Evolutionary conservation across 805 yeast species (phyloP).

Genomic region (Candida pini): DNA sequence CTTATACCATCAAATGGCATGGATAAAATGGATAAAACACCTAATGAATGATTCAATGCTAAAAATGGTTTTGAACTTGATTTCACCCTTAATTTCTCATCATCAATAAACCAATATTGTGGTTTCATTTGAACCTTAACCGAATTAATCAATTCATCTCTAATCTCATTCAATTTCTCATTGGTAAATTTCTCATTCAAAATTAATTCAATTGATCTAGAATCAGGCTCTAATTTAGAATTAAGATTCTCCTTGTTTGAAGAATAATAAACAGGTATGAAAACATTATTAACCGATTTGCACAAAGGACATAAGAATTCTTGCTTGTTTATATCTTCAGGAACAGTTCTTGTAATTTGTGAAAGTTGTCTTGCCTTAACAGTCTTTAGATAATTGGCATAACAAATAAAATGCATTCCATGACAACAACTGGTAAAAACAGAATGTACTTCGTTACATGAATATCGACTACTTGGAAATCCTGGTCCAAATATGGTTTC

Average conservation of each 20-base stretch:
- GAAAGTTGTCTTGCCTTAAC: slow-evolving; percentile 46
- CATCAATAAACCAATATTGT: slow-evolving; percentile 25
- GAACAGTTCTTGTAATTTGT: slow-evolving; percentile 77
- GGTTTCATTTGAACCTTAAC: slow-evolving; percentile 20
- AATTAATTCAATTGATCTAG: slow-evolving; percentile 9
- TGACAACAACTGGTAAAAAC: slow-evolving; percentile 84
- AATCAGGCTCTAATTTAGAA: slow-evolving; percentile 10
- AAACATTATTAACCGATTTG: slow-evolving; percentile 77
- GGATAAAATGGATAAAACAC: slow-evolving; percentile 17
- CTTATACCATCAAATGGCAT: slow-evolving; percentile 29
- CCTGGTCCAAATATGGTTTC: slow-evolving; percentile 64
- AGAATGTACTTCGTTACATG: slow-evolving; percentile 36
- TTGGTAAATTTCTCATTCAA: slow-evolving; percentile 6
- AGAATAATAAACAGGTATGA: slow-evolving; percentile 69
- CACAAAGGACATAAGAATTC: slow-evolving; percentile 90
- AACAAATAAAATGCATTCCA: slow-evolving; percentile 84
- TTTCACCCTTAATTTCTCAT: slow-evolving; percentile 13
- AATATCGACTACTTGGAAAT: slow-evolving; percentile 38
- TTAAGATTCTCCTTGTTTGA: slow-evolving; percentile 31
- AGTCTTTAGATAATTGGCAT: slow-evolving; percentile 55
- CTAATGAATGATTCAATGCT: slow-evolving; percentile 22
- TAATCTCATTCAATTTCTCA: slow-evolving; percentile 11
- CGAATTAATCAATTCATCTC: slow-evolving; percentile 14
- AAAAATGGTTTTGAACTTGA: slow-evolving; percentile 16
- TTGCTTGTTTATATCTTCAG: slow-evolving; percentile 63